Base-by-base conservation (phyloP, 2,329 filamentous ascomycete genomes). In the Trichoderma sp. region DNA sequence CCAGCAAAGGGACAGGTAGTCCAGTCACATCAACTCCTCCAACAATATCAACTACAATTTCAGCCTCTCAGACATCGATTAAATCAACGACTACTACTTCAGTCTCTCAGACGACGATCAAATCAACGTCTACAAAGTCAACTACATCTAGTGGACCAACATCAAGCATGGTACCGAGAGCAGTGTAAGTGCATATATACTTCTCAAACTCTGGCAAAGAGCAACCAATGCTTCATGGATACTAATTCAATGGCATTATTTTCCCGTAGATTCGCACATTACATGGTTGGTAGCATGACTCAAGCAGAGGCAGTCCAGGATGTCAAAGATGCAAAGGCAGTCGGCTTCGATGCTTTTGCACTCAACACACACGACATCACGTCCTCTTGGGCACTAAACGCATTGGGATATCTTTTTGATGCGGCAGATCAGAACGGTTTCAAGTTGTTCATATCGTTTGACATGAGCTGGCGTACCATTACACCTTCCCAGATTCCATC, bases 361-460 rank as follows among this genome's bases (percentile, higher is more conserved):
- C 61, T 64, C 15, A 64, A 64, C 34, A 64, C 61, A 3, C 61
- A 64, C 27, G 61, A 64, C 34, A 64, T 64, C n/a, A 64, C 61
- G 6, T 37, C 39, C 10, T 25, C 61, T 12, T 64, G 61, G 61
- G 61, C 61, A 34, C n/a, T 64, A 8, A 32, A 64, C 19, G 48
- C 61, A 3, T 4, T 56, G 2, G 34, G 27, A 17, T 64, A 54
- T 13, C n/a, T 64, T 4, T 64, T 64, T 9, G 50, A 54, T 13
- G 61, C 61, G 7, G 61, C 61, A 22, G 61, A 64, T 1, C 61
- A 56, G 27, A 25, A 64, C 29, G 61, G 61, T 5, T 64, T 64
- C n/a, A 64, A 64, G 19, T 35, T 64, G 5, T 64, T 64, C 10
- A 64, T 64, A 4, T 64, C 61, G 13, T 64, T 64, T 45, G 61